phyloP scores from a whole-genome alignment of 768 basidiomycete genomes.

The Rhizopogon vinicolor region DNA sequence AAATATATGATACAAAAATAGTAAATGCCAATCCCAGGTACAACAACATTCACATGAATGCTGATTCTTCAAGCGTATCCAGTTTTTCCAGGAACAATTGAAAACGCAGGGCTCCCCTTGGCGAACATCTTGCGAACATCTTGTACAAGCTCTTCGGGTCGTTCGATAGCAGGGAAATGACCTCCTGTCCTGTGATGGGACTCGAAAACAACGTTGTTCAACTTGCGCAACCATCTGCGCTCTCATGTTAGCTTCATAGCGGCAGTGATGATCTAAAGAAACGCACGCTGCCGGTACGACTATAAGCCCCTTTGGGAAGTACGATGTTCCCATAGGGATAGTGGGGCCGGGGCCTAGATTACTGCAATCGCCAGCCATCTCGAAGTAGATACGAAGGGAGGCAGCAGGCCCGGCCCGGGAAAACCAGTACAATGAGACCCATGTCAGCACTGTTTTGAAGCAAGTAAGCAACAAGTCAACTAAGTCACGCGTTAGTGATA shows the following conservation, averaged over 20 bases:
- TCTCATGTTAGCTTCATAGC: background rate
- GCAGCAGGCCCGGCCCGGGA: slow-evolving; percentile 56
- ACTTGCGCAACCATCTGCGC: slow-evolving; percentile 38
- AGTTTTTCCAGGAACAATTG: slow-evolving; percentile 38
- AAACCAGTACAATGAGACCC: slow-evolving; percentile 58
- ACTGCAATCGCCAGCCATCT: slow-evolving; percentile 15
- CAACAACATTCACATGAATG: background rate
- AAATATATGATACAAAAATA: no score
- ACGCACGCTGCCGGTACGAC: slow-evolving; percentile 36
- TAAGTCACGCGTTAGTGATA: slow-evolving; percentile 6
- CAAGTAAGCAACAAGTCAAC: background rate
- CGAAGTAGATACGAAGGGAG: slow-evolving; percentile 56
- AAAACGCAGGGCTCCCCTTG: slow-evolving; percentile 43
- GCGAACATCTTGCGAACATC: slow-evolving; percentile 58
- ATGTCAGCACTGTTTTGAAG: slow-evolving; percentile 44
- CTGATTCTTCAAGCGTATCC: slow-evolving; percentile 31
- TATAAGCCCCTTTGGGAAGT: slow-evolving; percentile 46
- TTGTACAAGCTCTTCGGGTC: slow-evolving; percentile 39
- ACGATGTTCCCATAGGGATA: slow-evolving; percentile 46
- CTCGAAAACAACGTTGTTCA: slow-evolving; percentile 41
- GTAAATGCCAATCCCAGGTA: no score
- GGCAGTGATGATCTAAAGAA: background rate
- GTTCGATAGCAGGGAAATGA: slow-evolving; percentile 55
- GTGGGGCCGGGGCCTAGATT: background rate
- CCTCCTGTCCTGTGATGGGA: slow-evolving; percentile 47